Base-by-base conservation (phyloP, 176 grass and related monocot species). In the Ampelocalamus luodianensis region DNA sequence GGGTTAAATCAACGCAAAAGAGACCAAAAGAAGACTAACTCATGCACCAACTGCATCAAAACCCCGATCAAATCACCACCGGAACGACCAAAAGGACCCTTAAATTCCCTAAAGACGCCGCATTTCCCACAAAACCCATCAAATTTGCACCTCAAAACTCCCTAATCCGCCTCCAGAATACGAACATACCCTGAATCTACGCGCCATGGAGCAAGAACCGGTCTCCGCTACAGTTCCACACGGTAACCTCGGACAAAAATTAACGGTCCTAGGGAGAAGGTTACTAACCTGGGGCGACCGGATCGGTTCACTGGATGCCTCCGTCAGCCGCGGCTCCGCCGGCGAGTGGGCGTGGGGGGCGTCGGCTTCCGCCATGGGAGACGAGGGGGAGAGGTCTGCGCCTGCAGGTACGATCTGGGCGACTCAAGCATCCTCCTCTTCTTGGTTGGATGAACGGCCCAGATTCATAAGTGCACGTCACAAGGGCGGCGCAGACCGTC, bases 341-440 rank as follows among this genome's bases (percentile, higher is more conserved):
- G 80, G 55, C 80, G 24, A 67, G 60, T 63, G 1, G 46, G 72
- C 5, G 22, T 84, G 82, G 55, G 43, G 72, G n/a, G 63, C 72
- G 63, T 85, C 62, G 16, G 83, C 34, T 68, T 85, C 83, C 72
- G 73, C 72, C 83, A 85, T 85, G 36, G 82, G 46, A 77, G 82
- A 68, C 45, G 45, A 51, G 46, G 15, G 22, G 12, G 40, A 44
- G 68, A 32, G 69, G 69, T 60, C 77, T 8, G 61, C 40, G 24
- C 48, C 44, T 34, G 71, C 46, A 27, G 45, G 46, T 51, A 20
- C 71, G 71, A 74, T 74, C 71, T 49, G 44, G 6, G 8, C 15
- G 14, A 51, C 6, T 17, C 24, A 5, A 18, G 8, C n/a, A 20
- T 5, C 71, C 15, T 74, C 71, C 45, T 38, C 2, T 39, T 76